A percentile compares a stretch with the other conserved stretches of the same genome.
phyloP scores from a whole-genome alignment of 1,284 basidiomycete genomes.

The Sporisorium reilianum region DNA sequence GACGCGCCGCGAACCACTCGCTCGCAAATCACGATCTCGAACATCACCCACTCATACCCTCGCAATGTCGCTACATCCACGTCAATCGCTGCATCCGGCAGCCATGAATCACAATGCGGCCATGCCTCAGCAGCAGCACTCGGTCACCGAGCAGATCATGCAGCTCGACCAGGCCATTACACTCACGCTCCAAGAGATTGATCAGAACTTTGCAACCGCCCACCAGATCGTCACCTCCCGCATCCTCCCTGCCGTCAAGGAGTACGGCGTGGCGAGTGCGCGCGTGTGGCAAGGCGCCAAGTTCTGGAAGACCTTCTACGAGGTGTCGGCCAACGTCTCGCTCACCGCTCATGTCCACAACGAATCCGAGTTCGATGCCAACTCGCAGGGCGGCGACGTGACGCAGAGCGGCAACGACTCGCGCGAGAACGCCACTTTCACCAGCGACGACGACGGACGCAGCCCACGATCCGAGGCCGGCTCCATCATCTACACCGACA shows the following conservation, averaged over 20 bases:
- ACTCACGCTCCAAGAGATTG: constrained; percentile 82
- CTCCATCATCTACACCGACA: constrained; percentile 37
- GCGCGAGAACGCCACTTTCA: constrained; percentile 32
- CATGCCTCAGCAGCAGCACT: constrained; percentile 39
- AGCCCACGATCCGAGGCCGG: constrained; percentile 39
- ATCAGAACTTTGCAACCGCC: constrained; percentile 90
- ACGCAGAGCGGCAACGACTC: constrained; percentile 38
- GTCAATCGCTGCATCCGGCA: constrained; percentile 50
- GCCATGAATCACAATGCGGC: constrained; percentile 36
- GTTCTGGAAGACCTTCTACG: constrained; percentile 98
- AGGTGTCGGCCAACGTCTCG: constrained; percentile 86
- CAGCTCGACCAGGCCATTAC: constrained; percentile 96
- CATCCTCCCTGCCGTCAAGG: constrained; percentile 86
- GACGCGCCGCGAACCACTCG: neutral
- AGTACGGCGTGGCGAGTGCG: constrained; percentile 85
- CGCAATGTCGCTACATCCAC: constrained; percentile 45
- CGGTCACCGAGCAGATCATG: constrained; percentile 86
- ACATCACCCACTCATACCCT: neutral
- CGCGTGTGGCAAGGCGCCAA: constrained; percentile 88
- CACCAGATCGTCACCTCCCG: constrained; percentile 85
- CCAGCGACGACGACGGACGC: constrained; percentile 31
- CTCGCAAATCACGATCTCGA: neutral
- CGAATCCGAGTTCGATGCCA: constrained; percentile 43
- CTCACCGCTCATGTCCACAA: constrained; percentile 70
- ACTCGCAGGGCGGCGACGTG: constrained; percentile 42